Conservation (phyloP, 1,139 yeast species). For the Arxiozyma telluris region DNA sequence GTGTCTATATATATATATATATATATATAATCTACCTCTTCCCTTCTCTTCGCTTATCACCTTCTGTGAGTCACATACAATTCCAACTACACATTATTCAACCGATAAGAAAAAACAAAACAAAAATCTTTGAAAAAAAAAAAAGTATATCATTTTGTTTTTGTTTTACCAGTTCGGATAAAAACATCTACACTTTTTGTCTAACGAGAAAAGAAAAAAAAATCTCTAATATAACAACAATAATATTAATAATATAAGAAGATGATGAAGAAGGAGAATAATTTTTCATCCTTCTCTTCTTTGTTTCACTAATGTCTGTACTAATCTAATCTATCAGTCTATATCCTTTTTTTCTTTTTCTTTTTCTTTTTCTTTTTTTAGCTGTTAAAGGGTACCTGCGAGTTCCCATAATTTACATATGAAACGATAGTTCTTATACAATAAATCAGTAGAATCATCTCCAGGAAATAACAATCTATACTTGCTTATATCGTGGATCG, state of each 20-base stretch:
- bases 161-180: too few species aligned
- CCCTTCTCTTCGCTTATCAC: neutral
- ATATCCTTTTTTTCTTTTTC: too few species aligned
- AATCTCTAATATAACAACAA: too few species aligned
- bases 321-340: neutral
- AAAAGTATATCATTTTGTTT: too few species aligned
- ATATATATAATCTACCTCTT: neutral
- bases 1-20: too few species aligned
- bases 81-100: too few species aligned
- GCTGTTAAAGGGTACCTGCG: neutral
- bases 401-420: neutral
- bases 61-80: neutral
- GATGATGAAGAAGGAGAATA: too few species aligned
- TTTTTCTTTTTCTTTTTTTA: too few species aligned
- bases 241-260: neutral
- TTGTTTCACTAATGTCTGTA: neutral
- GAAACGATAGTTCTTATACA: neutral
- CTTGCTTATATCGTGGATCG: conserved; percentile 19
- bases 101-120: too few species aligned
- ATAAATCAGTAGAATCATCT: neutral
- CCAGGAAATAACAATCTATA: conserved; percentile 13
- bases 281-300: neutral
- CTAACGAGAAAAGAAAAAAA: too few species aligned
- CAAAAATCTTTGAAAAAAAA: neutral
- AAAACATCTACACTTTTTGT: too few species aligned